Conservation (phyloP, 768 basidiomycete species). For the Tulasnella sp. region DNA sequence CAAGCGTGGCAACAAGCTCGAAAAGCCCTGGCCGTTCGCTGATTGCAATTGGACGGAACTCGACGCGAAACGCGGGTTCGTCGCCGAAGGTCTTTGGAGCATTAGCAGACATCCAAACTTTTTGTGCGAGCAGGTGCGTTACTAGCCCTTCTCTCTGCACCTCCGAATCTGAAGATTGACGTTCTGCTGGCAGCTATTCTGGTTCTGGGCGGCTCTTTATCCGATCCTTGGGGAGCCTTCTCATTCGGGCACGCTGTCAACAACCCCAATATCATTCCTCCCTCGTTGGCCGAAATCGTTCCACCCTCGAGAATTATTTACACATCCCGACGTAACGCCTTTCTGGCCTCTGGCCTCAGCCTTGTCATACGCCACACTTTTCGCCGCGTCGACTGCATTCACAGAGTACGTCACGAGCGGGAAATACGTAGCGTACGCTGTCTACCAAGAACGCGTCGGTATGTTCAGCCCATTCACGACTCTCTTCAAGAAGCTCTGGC, state of each 20-base stretch:
- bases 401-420: slow-evolving; percentile 73
- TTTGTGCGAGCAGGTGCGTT: slow-evolving; percentile 60
- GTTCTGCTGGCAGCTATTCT: not conserved
- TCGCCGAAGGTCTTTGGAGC: slow-evolving; percentile 79
- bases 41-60: slow-evolving; percentile 62
- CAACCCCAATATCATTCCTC: slow-evolving; percentile 39
- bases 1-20: slow-evolving; percentile 57
- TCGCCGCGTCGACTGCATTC: slow-evolving; percentile 70
- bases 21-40: slow-evolving; percentile 56
- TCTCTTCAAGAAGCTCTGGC: slow-evolving; percentile 44
- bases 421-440: slow-evolving; percentile 73
- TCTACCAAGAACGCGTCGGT: slow-evolving; percentile 72
- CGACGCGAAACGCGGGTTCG: slow-evolving; percentile 75
- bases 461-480: slow-evolving; percentile 66
- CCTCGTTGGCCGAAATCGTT: slow-evolving; percentile 11
- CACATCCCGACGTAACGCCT: slow-evolving; percentile 35
- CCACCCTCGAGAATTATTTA: slow-evolving; percentile 23
- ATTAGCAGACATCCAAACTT: slow-evolving; percentile 93
- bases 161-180: not conserved
- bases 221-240: slow-evolving; percentile 47
- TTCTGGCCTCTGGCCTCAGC: slow-evolving; percentile 52
- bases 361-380: slow-evolving; percentile 61
- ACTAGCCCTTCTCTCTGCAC: not conserved
- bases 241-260: slow-evolving; percentile 11
- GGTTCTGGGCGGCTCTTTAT: slow-evolving; percentile 43